phyloP scores from a whole-genome alignment of 805 yeast species.

The Millerozyma miso region DNA sequence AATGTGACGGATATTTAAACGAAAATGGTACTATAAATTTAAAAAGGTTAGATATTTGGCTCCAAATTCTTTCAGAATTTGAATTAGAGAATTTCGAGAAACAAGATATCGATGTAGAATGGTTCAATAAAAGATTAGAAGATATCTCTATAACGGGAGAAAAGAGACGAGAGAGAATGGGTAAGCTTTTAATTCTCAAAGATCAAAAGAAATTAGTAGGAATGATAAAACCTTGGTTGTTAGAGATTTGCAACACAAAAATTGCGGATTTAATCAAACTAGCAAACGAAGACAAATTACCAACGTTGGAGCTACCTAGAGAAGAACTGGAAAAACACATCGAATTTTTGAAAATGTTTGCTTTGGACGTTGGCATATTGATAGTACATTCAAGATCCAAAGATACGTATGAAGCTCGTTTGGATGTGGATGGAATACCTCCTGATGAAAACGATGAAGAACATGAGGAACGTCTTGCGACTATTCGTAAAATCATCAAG shows the following conservation, averaged over 20 bases:
- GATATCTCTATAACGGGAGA: conserved; percentile 72
- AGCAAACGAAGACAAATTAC: conserved; percentile 24
- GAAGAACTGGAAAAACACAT: conserved; percentile 47
- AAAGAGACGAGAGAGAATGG: conserved; percentile 59
- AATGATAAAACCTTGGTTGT: conserved; percentile 46
- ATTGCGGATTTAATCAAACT: conserved; percentile 31
- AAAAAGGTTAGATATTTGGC: conserved; percentile 67
- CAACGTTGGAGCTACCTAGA: conserved; percentile 37
- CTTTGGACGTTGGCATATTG: conserved; percentile 62
- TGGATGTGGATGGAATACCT: conserved; percentile 72
- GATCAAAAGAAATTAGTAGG: conserved; percentile 76
- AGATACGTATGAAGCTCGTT: conserved; percentile 52
- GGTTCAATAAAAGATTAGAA: conserved; percentile 86
- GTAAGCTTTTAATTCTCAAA: conserved; percentile 60
- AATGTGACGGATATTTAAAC: conserved; percentile 78
- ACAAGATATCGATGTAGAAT: conserved; percentile 77
- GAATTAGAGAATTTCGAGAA: conserved; percentile 85
- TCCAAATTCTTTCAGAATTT: conserved; percentile 69
- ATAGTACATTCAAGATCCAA: conserved; percentile 59
- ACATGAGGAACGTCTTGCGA: conserved; percentile 47
- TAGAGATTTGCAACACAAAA: conserved; percentile 28
- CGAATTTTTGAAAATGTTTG: conserved; percentile 60
- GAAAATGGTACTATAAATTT: conserved; percentile 80
- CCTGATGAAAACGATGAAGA: conserved; percentile 67
- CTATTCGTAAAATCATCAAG: conserved; percentile 52